These are phyloP conservation scores for Amanita rimosa DNA, from an alignment of 768 basidiomycete genomes.

Conservation along the genomic window DNA sequence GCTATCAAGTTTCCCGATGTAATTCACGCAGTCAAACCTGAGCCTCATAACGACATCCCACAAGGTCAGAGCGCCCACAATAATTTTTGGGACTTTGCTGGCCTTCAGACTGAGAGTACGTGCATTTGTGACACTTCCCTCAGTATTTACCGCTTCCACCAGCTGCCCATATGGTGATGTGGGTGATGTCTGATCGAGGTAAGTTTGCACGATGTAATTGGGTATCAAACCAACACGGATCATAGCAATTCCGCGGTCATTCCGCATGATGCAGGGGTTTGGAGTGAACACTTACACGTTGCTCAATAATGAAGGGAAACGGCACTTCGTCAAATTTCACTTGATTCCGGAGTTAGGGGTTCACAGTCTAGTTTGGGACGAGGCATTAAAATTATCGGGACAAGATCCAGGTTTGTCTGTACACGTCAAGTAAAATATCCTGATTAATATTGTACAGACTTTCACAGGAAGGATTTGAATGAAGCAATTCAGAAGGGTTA, in stretches of 20 bases:
- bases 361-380: constrained; percentile 82
- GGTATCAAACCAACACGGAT: background rate
- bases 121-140: background rate
- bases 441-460: constrained; percentile 33
- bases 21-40: constrained; percentile 77
- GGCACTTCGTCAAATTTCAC: constrained; percentile 84
- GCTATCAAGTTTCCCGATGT: constrained; percentile 82
- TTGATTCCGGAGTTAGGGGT: constrained; percentile 75
- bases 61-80: constrained; percentile 65
- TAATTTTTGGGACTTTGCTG: constrained; percentile 82
- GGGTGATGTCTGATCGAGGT: constrained; percentile 76
- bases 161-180: constrained; percentile 69
- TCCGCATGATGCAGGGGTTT: constrained; percentile 84
- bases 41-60: constrained; percentile 75
- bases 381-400: constrained; percentile 70
- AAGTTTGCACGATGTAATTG: background rate
- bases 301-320: constrained; percentile 51
- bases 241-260: constrained; percentile 67
- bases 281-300: constrained; percentile 82
- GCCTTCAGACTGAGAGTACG: constrained; percentile 45
- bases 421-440: background rate
- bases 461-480: constrained; percentile 76
- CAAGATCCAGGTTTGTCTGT: constrained; percentile 60
- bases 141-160: background rate
- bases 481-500: constrained; percentile 71